These are phyloP conservation scores for Scheffersomyces titani DNA, from an alignment of 1,139 yeast genomes.

Conservation along the genomic window DNA sequence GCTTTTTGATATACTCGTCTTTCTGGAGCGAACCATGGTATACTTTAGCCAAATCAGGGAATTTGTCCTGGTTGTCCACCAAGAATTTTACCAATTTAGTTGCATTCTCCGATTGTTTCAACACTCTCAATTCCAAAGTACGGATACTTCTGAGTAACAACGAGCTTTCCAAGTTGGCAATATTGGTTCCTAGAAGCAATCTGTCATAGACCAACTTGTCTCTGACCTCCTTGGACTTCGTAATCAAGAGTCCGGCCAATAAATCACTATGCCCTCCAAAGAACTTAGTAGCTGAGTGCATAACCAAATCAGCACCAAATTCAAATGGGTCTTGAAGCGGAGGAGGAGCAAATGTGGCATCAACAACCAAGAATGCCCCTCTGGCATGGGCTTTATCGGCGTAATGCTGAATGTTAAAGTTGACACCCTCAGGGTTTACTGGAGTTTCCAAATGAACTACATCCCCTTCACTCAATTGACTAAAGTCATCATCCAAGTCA, in stretches of 20 bases:
- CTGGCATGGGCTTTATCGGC: constrained; percentile 68
- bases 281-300: constrained; percentile 91
- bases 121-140: constrained; percentile 71
- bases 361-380: constrained; percentile 72
- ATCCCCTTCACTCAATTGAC: constrained; percentile 63
- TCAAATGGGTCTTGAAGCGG: constrained; percentile 81
- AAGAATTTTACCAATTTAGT: constrained; percentile 62
- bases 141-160: constrained; percentile 76
- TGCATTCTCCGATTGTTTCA: constrained; percentile 66
- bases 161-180: constrained; percentile 76
- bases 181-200: constrained; percentile 69
- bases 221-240: constrained; percentile 52
- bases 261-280: constrained; percentile 95
- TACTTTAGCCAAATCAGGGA: constrained; percentile 52
- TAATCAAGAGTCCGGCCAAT: constrained; percentile 75
- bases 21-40: constrained; percentile 76
- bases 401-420: constrained; percentile 60
- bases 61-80: constrained; percentile 44
- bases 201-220: constrained; percentile 59
- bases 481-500: constrained; percentile 47
- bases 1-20: constrained; percentile 62
- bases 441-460: constrained; percentile 86
- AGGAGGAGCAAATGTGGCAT: constrained; percentile 92
- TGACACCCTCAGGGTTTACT: constrained; percentile 78
- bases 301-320: constrained; percentile 77